These are phyloP conservation scores for Breviolum minutum DNA, from an alignment of 73 alveolate species.

Conservation along the genomic window DNA sequence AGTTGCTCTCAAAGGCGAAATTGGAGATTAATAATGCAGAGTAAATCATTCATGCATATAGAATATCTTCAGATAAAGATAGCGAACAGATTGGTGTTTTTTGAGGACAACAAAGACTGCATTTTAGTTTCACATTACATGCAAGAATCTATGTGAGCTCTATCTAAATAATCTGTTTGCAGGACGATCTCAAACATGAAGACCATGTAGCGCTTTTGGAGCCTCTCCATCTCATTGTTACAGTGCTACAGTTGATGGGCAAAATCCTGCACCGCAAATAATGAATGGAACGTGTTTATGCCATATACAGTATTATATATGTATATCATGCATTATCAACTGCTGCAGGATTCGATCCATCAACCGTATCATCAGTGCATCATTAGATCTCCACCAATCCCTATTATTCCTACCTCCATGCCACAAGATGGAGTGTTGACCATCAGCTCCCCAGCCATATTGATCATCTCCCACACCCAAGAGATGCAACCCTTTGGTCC, in stretches of 20 bases:
- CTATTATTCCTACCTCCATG: not conserved
- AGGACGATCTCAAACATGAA: too few relatives aligned
- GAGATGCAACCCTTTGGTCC: conserved; percentile 24
- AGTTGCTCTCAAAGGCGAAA: not conserved
- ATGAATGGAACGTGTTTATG: not conserved
- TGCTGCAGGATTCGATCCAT: not conserved
- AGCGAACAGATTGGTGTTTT: not conserved
- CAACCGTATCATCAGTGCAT: not conserved
- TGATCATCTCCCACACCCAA: conserved; percentile 78
- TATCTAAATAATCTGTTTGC: too few relatives aligned
- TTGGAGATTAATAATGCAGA: not conserved
- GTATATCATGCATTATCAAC: not conserved
- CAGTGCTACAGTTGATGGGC: too few relatives aligned
- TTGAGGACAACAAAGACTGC: too few relatives aligned
- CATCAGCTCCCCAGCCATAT: conserved; percentile 82
- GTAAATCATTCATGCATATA: not conserved
- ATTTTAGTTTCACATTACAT: too few relatives aligned
- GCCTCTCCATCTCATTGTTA: too few relatives aligned
- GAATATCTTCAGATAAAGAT: not conserved
- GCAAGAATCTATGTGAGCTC: too few relatives aligned
- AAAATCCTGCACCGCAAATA: not conserved
- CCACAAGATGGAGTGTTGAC: conserved; percentile 62
- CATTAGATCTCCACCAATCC: not conserved
- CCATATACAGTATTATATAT: not conserved
- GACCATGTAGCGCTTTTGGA: too few relatives aligned